Percentiles rank a stretch among this genome's conserved stretches.
These are phyloP conservation scores for Entomortierella lignicola DNA, from an alignment of 192 early-diverging fungal species.

Conservation along the genomic window DNA sequence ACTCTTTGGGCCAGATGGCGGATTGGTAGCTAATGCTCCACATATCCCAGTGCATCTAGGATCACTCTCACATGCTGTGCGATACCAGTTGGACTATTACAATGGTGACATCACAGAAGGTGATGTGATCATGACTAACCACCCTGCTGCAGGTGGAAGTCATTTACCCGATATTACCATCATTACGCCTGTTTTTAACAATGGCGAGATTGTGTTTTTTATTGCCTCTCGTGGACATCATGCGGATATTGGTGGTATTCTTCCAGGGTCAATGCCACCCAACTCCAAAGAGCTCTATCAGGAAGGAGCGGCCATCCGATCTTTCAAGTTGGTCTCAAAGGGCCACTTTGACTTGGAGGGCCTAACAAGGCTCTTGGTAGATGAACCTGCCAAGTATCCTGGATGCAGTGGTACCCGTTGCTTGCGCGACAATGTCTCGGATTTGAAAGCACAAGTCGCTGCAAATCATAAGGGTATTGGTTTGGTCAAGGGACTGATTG, in stretches of 20 bases:
- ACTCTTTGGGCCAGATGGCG: constrained; percentile 89
- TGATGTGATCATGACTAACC: constrained; percentile 95
- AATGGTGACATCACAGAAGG: constrained; percentile 80
- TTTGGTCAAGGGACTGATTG: constrained; percentile 83
- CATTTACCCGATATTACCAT: constrained; percentile 97
- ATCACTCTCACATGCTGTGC: constrained; percentile 92
- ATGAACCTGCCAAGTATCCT: constrained; percentile 85
- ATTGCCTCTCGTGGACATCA: constrained; percentile 95
- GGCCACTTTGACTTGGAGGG: constrained; percentile 87
- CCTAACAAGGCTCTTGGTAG: constrained; percentile 77
- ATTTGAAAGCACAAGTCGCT: constrained; percentile 96
- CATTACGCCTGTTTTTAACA: constrained; percentile 93
- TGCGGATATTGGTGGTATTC: constrained; percentile 93
- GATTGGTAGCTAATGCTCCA: constrained; percentile 88
- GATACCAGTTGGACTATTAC: constrained; percentile 87
- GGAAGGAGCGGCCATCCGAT: constrained; percentile 93
- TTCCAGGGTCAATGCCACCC: constrained; percentile 91
- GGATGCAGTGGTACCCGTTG: constrained; percentile 91
- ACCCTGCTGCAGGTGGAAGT: constrained; percentile 94
- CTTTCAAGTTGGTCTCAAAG: constrained; percentile 87
- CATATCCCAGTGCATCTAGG: constrained; percentile 96
- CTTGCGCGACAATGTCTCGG: constrained; percentile 91
- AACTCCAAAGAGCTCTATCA: constrained; percentile 92
- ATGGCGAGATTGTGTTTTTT: constrained; percentile 88
- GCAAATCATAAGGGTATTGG: constrained; percentile 95